Evolutionary conservation across 495 filamentous ascomycete species (phyloP).

Genomic region (Melanomma pulvis-pyrius): DNA sequence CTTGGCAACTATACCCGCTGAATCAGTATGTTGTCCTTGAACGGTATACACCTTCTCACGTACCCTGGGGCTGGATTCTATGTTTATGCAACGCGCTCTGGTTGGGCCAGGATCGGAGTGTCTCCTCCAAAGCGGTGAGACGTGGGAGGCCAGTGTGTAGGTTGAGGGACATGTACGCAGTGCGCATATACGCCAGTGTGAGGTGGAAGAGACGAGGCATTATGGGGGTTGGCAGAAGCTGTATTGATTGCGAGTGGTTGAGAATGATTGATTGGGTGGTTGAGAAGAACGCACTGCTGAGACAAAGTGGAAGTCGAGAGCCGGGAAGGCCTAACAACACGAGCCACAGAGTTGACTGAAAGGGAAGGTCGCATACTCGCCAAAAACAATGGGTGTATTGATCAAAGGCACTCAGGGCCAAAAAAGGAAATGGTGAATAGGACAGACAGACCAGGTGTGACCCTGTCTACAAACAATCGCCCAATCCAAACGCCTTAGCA

Average conservation of each 20-base stretch:
- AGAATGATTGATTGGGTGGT: neutral
- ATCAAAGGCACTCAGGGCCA: neutral
- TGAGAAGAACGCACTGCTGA: neutral
- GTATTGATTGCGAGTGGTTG: no score
- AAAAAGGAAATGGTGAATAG: neutral
- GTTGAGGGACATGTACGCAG: neutral
- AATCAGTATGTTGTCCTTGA: neutral
- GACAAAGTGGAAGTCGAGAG: neutral
- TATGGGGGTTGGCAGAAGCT: no score
- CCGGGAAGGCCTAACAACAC: no score
- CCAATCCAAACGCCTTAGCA: neutral
- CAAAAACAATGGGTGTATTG: neutral
- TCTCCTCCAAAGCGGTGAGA: constrained; percentile 1
- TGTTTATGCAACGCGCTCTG: neutral
- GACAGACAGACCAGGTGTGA: neutral
- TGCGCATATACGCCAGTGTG: neutral
- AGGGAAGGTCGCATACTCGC: neutral
- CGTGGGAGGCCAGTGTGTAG: neutral
- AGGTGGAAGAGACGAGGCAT: neutral
- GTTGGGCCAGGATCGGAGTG: neutral
- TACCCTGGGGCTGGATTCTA: neutral
- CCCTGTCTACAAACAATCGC: constrained; percentile 4
- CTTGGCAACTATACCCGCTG: neutral
- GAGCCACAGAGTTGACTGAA: neutral
- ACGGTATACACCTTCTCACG: no score